Evolutionary conservation across 2,329 filamentous ascomycete species (phyloP), one percentile per base, ranked within the genome.

Genomic region (Penicillium sp.): DNA sequence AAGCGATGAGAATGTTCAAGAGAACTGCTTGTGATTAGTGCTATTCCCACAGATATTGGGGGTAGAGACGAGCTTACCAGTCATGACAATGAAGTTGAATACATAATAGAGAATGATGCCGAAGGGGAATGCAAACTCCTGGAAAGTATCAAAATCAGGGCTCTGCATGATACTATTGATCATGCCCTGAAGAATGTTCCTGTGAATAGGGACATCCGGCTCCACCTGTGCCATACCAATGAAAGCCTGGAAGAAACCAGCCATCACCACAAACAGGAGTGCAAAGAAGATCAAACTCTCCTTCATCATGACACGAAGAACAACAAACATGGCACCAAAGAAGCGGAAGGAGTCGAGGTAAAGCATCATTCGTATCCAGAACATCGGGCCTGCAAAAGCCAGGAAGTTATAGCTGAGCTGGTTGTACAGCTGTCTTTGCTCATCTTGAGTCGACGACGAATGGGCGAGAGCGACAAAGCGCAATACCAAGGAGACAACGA

Each of bases 71-170:
- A 44, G 66, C 72, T 62, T 65, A 78, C 76, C 68, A 60, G 94
- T 92, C 89, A 96, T 97, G 67, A 99, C 90, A 38, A 97, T 87
- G 68, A 99, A 99, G 16, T 93, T 96, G 74, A 97, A 99, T 70
- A 95, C 85, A 78, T 99, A 99, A 79, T 99, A 99, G 9, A 99
- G 86, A 31, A 97, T 90, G 47, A 96, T 84, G 8, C 94, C 94
- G 71, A 97, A 99, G 0, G 94, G 94, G 11, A 90, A 92, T 21
- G 89, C 90, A 70, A 97, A 99, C 22, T 87, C 83, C 61, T 97
- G 92, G 67, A 97, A 97, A 0, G 88, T 90, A 5, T 82, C 80
- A 57, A 99, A 97, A 61, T 97, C 92, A 0, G 94, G 94, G 47
- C 86, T 90, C 71, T 92, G 89, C 86, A 99, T 91, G 50, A 99